Evolutionary conservation across 164 flowering plant species (phyloP), one percentile per base, ranked within the genome.

Genomic region (Aristolochia contorta): DNA sequence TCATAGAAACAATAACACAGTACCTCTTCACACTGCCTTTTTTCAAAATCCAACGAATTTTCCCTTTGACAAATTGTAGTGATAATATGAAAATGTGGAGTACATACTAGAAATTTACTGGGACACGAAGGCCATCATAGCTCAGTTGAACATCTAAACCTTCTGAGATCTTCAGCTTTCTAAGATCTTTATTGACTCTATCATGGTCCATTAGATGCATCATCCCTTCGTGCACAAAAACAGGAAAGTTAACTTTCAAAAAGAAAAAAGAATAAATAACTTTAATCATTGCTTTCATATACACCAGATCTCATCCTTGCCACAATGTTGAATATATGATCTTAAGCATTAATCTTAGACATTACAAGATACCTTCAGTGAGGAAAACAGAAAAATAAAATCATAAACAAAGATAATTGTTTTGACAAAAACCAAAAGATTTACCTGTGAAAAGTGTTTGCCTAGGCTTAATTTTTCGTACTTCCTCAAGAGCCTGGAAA

Each of bases 201-300:
- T 93, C 96, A 64, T 93, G 98, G 72, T 93, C 96, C 98, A 93
- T 89, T 58, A 86, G 70, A 74, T 93, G 98, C 96, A 89, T 93
- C 98, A 93, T 93, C 45, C 98, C 98, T 92, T 37, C 43, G 7
- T 37, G 43, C 9, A 37, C 43, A 37, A 37, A 37, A 37, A 37
- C 43, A 37, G 43, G 10, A 37, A 10, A 37, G 7, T 37, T 32
- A 32, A 32, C 7, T 37, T 37, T 37, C 0, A 37, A 37, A 27
- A 37, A 37, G 43, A 37, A 37, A 37, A 37, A 7, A 37, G 12
- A 37, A 0, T 27, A 27, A 37, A 37, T 37, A 37, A 37, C 12
- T 37, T 37, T 37, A 37, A 10, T 37, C 43, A 37, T 10, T 37
- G 43, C 1, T 37, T 37, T 37, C 43, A 37, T 37, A 10, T 37